Conservation (phyloP, 176 grass and related monocot genomes). For the Ensete glaucum region DNA sequence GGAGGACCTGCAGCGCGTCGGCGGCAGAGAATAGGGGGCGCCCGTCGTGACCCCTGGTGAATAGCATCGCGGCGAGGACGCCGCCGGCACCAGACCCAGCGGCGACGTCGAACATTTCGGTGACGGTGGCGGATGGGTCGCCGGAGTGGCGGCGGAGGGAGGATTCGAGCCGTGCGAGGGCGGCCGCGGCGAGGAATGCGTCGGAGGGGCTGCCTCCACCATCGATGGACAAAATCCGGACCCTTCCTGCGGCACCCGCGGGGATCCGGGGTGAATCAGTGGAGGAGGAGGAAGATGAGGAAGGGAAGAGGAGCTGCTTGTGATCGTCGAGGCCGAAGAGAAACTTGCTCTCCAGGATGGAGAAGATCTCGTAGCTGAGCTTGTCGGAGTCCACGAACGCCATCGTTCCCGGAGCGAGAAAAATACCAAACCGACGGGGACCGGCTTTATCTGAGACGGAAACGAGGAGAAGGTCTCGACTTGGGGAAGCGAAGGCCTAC, state of each 20-base stretch:
- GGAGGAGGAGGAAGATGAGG: background rate
- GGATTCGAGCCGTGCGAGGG: background rate
- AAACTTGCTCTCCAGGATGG: constrained; percentile 92
- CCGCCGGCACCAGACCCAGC: background rate
- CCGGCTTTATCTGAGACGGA: background rate
- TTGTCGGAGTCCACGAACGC: constrained; percentile 54
- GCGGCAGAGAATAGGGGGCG: constrained; percentile 1
- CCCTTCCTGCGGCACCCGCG: background rate
- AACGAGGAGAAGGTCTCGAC: background rate
- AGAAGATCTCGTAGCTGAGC: constrained; percentile 90
- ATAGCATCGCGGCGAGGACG: constrained; percentile 5
- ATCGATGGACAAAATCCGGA: background rate
- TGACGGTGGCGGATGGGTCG: background rate
- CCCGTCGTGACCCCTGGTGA: background rate
- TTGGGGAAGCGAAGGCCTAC: background rate
- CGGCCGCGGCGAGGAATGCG: background rate
- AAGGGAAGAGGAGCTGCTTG: constrained; percentile 43
- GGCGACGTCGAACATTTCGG: constrained; percentile 2
- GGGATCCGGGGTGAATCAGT: background rate
- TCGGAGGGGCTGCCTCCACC: background rate
- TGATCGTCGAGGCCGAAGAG: constrained; percentile 68
- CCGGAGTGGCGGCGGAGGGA: background rate
- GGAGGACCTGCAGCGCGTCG: background rate
- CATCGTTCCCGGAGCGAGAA: background rate
- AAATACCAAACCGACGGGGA: background rate